Percentiles rank a stretch among this genome's conserved stretches.
These are phyloP conservation scores for Suhomyces coccinellae DNA, from an alignment of 1,139 yeast genomes.

Conservation along the genomic window DNA sequence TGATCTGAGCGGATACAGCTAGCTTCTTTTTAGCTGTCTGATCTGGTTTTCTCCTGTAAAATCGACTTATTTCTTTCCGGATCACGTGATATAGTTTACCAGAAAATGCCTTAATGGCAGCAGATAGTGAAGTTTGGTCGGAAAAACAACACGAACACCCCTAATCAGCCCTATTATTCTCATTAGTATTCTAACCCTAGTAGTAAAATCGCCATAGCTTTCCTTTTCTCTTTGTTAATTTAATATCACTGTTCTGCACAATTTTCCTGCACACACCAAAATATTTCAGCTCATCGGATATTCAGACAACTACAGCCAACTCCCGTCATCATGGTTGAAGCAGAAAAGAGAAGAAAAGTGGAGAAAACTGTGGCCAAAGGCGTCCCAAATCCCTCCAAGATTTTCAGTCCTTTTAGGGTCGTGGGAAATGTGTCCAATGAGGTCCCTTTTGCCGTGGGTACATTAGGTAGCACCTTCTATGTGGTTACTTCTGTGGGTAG, in stretches of 20 bases:
- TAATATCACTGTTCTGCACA: background rate
- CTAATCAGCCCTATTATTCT: too few species aligned
- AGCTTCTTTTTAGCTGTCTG: too few species aligned
- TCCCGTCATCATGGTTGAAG: constrained; percentile 29
- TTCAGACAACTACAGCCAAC: background rate
- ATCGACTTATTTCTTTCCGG: too few species aligned
- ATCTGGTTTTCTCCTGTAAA: too few species aligned
- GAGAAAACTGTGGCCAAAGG: constrained; percentile 8
- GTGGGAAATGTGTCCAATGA: constrained; percentile 74
- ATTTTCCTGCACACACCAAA: constrained; percentile 1
- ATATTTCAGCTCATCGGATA: constrained; percentile 9
- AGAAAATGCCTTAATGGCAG: too few species aligned
- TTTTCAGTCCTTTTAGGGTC: constrained; percentile 49
- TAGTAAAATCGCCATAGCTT: too few species aligned
- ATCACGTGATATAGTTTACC: too few species aligned
- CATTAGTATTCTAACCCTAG: too few species aligned
- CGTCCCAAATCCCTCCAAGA: constrained; percentile 26
- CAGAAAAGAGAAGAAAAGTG: constrained; percentile 35
- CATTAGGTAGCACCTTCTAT: constrained; percentile 84
- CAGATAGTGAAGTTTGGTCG: too few species aligned
- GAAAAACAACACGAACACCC: too few species aligned
- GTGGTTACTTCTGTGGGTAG: constrained; percentile 89
- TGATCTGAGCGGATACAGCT: too few species aligned
- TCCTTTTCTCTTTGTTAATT: too few species aligned
- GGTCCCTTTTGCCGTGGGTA: constrained; percentile 83